Evolutionary conservation across 208 protist genomes (phyloP).

Genomic region (Leishmania mexicana): DNA sequence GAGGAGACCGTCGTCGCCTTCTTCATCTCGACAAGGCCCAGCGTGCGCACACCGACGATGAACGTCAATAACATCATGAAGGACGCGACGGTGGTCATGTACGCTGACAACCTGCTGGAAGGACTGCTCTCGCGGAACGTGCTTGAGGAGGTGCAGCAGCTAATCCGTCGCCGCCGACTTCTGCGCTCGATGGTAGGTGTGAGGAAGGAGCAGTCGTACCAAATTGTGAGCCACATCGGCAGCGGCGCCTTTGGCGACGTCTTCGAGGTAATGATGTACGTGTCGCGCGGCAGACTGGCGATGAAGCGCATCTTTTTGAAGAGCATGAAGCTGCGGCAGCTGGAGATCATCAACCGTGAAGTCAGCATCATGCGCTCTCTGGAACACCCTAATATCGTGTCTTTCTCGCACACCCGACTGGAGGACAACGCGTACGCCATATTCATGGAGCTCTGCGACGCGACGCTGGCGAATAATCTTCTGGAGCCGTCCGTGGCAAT

Average conservation of each 20-base stretch:
- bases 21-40: conserved; percentile 39
- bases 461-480: conserved; percentile 46
- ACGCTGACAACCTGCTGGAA: conserved; percentile 29
- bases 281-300: conserved; percentile 68
- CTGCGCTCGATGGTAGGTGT: conserved; percentile 54
- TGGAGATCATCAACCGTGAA: conserved; percentile 77
- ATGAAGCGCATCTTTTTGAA: conserved; percentile 85
- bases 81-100: conserved; percentile 27
- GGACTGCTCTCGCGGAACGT: conserved; percentile 40
- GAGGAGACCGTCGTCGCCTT: conserved; percentile 55
- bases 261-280: conserved; percentile 72
- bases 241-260: conserved; percentile 80
- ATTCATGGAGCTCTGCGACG: conserved; percentile 87
- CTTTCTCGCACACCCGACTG: conserved; percentile 67
- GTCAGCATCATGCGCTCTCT: conserved; percentile 77
- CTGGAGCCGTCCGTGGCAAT: conserved; percentile 26
- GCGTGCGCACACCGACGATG: conserved; percentile 30
- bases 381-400: conserved; percentile 79
- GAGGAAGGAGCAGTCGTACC: conserved; percentile 46
- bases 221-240: conserved; percentile 70
- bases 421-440: conserved; percentile 73
- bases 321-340: conserved; percentile 44
- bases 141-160: conserved; percentile 36
- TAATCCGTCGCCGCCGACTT: conserved; percentile 50
- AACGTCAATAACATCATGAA: conserved; percentile 34